Evolutionary conservation across 768 basidiomycete species (phyloP).

Genomic region (Kwoniella pini): DNA sequence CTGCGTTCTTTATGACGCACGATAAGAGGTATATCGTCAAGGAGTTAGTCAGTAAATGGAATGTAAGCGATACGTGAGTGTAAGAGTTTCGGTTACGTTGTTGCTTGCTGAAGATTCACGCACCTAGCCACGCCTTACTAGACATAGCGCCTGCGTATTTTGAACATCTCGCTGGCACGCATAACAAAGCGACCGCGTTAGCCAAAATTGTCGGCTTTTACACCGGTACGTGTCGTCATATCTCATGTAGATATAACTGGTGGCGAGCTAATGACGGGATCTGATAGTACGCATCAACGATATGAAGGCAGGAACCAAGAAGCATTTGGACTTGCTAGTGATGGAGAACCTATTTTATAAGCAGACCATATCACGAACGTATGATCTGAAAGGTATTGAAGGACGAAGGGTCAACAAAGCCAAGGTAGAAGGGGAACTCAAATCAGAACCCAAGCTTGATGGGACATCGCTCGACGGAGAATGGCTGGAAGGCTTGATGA

Average conservation of each 20-base stretch:
- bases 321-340: slow-evolving; percentile 72
- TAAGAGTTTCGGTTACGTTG: background rate
- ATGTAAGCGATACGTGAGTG: slow-evolving; percentile 76
- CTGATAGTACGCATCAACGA: slow-evolving; percentile 67
- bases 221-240: slow-evolving; percentile 57
- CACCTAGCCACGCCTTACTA: slow-evolving; percentile 71
- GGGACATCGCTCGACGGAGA: slow-evolving; percentile 77
- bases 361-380: slow-evolving; percentile 68
- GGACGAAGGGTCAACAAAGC: slow-evolving; percentile 68
- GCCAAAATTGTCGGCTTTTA: slow-evolving; percentile 82
- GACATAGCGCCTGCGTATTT: slow-evolving; percentile 79
- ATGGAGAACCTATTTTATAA: slow-evolving; percentile 84
- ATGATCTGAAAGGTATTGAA: slow-evolving; percentile 79
- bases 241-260: background rate
- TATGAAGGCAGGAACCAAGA: slow-evolving; percentile 68
- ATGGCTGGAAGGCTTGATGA: slow-evolving; percentile 79
- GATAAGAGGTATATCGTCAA: slow-evolving; percentile 81
- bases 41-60: slow-evolving; percentile 82
- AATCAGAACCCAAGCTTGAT: slow-evolving; percentile 9
- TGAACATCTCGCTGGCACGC: slow-evolving; percentile 70
- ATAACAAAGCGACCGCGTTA: slow-evolving; percentile 67
- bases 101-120: slow-evolving; percentile 10
- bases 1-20: slow-evolving; percentile 77
- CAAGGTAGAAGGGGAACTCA: slow-evolving; percentile 29
- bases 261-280: background rate